These are phyloP conservation scores for Mycosphaerella sp. DNA, from an alignment of 2,329 filamentous ascomycete species.

Conservation along the genomic window DNA sequence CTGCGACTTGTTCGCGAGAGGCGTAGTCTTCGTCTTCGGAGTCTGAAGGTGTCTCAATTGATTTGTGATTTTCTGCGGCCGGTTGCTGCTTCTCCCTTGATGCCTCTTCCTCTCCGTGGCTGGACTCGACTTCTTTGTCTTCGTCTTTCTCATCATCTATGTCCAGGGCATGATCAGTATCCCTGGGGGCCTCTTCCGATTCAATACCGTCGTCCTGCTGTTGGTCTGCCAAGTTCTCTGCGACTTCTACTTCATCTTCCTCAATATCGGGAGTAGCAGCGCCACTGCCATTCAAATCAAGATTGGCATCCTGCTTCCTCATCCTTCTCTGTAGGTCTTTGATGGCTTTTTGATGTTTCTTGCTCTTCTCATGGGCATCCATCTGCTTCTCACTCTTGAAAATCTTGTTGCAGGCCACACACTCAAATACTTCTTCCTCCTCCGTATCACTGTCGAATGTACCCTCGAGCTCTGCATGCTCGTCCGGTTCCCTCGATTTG, in stretches of 20 bases:
- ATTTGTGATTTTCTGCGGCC: neutral
- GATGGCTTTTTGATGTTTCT: slow-evolving; percentile 86
- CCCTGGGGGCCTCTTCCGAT: neutral
- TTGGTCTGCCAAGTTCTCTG: slow-evolving; percentile 25
- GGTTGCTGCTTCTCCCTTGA: neutral
- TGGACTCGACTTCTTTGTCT: neutral
- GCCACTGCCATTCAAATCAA: slow-evolving; percentile 42
- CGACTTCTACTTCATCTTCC: slow-evolving; percentile 32
- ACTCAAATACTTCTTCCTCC: slow-evolving; percentile 53
- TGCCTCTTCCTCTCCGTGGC: neutral
- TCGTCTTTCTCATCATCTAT: neutral
- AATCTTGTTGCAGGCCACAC: slow-evolving; percentile 57
- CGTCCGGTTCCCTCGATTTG: slow-evolving; percentile 50
- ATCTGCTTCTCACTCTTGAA: slow-evolving; percentile 92
- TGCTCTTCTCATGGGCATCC: slow-evolving; percentile 89
- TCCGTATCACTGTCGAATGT: slow-evolving; percentile 39
- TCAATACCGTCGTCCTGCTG: slow-evolving; percentile 20
- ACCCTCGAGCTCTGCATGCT: slow-evolving; percentile 42
- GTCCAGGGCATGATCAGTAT: neutral
- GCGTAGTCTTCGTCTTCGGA: slow-evolving; percentile 40
- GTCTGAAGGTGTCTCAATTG: slow-evolving; percentile 8
- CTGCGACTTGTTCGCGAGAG: slow-evolving; percentile 38
- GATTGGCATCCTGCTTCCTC: slow-evolving; percentile 66
- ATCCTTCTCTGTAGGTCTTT: slow-evolving; percentile 75
- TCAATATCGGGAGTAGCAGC: slow-evolving; percentile 30